Evolutionary conservation across 352 stramenopile species (phyloP).

Genomic region (Saprolegnia diclina): DNA sequence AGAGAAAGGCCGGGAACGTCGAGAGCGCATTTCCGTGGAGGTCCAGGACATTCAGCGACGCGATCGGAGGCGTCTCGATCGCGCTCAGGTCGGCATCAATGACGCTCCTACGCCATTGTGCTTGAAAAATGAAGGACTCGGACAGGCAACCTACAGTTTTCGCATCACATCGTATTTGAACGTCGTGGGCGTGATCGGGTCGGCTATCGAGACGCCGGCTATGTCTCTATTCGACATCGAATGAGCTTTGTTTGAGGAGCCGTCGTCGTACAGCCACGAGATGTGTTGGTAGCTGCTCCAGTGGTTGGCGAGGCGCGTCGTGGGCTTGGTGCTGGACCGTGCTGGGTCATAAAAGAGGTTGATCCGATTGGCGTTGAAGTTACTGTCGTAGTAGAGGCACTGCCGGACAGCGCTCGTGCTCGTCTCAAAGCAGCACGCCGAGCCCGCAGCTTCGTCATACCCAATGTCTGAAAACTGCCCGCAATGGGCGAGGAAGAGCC

Average conservation of each 20-base stretch:
- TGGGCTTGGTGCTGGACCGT: background rate
- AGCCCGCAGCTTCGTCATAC: background rate
- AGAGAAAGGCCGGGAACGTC: conserved; percentile 4
- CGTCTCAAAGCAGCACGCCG: conserved; percentile 15
- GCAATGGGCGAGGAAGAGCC: background rate
- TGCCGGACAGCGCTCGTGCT: background rate
- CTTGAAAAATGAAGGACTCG: background rate
- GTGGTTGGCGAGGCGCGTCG: background rate
- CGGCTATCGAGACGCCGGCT: background rate
- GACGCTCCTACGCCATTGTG: conserved; percentile 5
- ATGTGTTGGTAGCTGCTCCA: background rate
- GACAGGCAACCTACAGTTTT: conserved; percentile 3
- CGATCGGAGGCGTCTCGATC: conserved; percentile 7
- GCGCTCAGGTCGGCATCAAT: conserved; percentile 13
- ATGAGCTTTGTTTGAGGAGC: background rate
- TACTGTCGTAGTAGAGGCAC: conserved; percentile 11
- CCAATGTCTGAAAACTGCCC: background rate
- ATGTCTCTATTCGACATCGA: conserved; percentile 4
- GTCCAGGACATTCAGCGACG: conserved; percentile 12
- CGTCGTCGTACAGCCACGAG: background rate
- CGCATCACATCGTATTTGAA: background rate
- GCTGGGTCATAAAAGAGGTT: background rate
- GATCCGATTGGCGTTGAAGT: background rate
- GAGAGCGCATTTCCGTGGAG: conserved; percentile 9
- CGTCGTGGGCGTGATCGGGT: background rate